A percentile compares a stretch with the other conserved stretches of the same genome.
These are phyloP conservation scores for Wickerhamomyces chaumierensis DNA, from an alignment of 805 yeast genomes.

Conservation along the genomic window DNA sequence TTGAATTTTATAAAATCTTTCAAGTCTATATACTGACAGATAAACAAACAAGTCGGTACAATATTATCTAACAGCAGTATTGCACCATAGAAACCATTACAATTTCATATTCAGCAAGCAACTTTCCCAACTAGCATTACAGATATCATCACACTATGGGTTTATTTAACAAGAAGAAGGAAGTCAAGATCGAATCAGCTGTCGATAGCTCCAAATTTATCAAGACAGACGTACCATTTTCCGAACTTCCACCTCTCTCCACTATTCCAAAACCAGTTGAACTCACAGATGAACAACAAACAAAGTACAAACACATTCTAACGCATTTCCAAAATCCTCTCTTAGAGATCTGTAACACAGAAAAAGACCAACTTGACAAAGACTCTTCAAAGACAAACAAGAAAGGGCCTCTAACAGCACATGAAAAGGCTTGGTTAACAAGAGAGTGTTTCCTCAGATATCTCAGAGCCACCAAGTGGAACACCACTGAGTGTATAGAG, in stretches of 20 bases:
- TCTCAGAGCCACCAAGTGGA: constrained; percentile 91
- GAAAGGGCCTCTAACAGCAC: constrained; percentile 33
- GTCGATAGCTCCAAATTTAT: constrained; percentile 20
- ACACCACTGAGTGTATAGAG: constrained; percentile 51
- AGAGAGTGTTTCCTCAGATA: constrained; percentile 86
- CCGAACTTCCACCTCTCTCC: constrained; percentile 35
- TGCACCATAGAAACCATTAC: no score
- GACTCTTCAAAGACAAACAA: no score
- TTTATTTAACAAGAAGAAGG: constrained; percentile 16
- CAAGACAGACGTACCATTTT: constrained; percentile 38
- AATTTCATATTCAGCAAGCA: no score
- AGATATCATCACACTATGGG: constrained; percentile 9
- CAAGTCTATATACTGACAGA: no score
- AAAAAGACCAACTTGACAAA: no score
- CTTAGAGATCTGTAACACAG: constrained; percentile 21
- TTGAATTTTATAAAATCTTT: no score
- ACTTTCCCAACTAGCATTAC: no score
- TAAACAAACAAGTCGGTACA: no score
- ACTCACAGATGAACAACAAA: constrained; percentile 43
- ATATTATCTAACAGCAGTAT: no score
- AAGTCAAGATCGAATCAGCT: constrained; percentile 6
- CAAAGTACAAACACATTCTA: constrained; percentile 52
- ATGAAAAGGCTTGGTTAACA: constrained; percentile 87
- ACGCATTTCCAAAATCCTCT: constrained; percentile 41
- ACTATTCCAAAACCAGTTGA: constrained; percentile 36